These are phyloP conservation scores for Paxillus involutus DNA, from an alignment of 768 basidiomycete species.

Conservation along the genomic window DNA sequence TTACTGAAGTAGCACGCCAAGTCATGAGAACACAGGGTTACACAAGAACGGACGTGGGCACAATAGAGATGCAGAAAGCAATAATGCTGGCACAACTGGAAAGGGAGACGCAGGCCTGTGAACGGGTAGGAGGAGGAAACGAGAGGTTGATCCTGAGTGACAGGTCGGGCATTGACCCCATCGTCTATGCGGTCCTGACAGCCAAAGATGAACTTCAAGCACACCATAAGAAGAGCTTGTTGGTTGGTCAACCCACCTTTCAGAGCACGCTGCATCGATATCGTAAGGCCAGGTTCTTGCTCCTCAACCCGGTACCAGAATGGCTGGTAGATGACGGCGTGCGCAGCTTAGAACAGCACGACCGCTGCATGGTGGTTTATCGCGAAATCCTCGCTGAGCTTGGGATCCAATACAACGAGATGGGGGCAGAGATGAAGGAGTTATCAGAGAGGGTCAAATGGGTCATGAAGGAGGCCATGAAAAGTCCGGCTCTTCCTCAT, in stretches of 20 bases:
- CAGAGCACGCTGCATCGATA: constrained; percentile 43
- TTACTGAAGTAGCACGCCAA: constrained; percentile 61
- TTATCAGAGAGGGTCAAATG: constrained; percentile 28
- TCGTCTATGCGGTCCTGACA: constrained; percentile 59
- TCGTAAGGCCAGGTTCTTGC: constrained; percentile 47
- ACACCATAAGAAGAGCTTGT: constrained; percentile 28
- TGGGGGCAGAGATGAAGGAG: constrained; percentile 45
- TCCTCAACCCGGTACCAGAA: constrained; percentile 54
- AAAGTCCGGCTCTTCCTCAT: not conserved
- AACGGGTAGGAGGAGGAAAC: constrained; percentile 11
- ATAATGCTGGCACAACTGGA: constrained; percentile 59
- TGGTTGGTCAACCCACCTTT: constrained; percentile 41
- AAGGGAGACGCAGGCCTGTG: constrained; percentile 36
- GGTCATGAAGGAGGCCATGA: constrained; percentile 12
- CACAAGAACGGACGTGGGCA: constrained; percentile 48
- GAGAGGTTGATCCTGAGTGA: constrained; percentile 50
- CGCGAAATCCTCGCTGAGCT: constrained; percentile 39
- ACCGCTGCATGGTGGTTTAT: constrained; percentile 39
- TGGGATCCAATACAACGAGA: constrained; percentile 42
- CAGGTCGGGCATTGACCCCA: constrained; percentile 62
- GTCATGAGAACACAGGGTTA: constrained; percentile 57
- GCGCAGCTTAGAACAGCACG: constrained; percentile 51
- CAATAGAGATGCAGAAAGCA: constrained; percentile 59
- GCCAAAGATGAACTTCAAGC: constrained; percentile 39
- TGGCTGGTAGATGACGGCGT: constrained; percentile 69